Conservation (phyloP, 1,284 basidiomycete species). For the Mycena sp. region DNA sequence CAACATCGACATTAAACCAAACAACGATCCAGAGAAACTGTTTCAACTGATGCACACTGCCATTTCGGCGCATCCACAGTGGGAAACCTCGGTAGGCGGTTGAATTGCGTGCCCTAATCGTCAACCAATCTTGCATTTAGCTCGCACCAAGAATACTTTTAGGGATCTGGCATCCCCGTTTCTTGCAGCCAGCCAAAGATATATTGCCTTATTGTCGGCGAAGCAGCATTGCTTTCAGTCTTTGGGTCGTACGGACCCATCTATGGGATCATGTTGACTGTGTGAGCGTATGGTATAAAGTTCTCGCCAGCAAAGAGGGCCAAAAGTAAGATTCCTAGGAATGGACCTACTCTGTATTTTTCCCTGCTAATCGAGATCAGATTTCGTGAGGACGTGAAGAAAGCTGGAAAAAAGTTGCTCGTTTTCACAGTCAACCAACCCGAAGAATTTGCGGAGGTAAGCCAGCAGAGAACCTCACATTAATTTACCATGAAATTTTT, state of each 20-base stretch:
- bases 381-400: constrained; percentile 58
- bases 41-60: constrained; percentile 73
- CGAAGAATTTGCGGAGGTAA: constrained; percentile 76
- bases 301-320: constrained; percentile 63
- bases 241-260: constrained; percentile 63
- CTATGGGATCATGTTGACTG: constrained; percentile 78
- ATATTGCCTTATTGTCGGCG: constrained; percentile 73
- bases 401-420: constrained; percentile 71
- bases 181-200: constrained; percentile 67
- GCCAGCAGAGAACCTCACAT: background rate
- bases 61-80: constrained; percentile 64
- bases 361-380: constrained; percentile 6
- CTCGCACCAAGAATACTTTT: constrained; percentile 79
- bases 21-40: constrained; percentile 75
- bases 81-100: constrained; percentile 55
- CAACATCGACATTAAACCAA: constrained; percentile 79
- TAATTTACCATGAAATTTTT: background rate
- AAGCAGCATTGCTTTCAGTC: constrained; percentile 72
- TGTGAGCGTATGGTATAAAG: constrained; percentile 73
- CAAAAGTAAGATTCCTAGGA: constrained; percentile 44
- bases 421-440: constrained; percentile 81
- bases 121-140: background rate
- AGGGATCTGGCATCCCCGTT: constrained; percentile 79
- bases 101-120: background rate
- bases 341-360: background rate